Evolutionary conservation across 2,329 filamentous ascomycete genomes (phyloP).

Genomic region (Xylaria sp.): DNA sequence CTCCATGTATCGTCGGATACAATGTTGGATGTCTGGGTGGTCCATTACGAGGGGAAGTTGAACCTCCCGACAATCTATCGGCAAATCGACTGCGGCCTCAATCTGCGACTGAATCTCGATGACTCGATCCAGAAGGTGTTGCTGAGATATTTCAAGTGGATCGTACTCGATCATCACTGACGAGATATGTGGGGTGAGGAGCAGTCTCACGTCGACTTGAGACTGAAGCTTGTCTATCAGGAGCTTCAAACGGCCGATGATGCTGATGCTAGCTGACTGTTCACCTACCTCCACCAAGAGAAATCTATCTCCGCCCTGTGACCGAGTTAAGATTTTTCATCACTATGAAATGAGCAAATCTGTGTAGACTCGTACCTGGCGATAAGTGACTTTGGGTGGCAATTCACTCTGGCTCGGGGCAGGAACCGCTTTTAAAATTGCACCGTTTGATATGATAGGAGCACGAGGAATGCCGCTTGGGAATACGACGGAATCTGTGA

Average conservation of each 20-base stretch:
- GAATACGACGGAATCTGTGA: neutral
- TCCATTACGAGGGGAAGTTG: conserved; percentile 54
- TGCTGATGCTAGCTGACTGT: conserved; percentile 4
- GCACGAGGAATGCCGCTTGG: conserved; percentile 1
- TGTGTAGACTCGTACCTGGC: conserved; percentile 5
- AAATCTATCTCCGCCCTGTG: conserved; percentile 19
- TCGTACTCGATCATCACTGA: conserved; percentile 25
- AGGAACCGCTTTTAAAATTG: conserved; percentile 4
- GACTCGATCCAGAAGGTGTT: neutral
- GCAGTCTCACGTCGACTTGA: conserved; percentile 1
- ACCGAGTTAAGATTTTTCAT: neutral
- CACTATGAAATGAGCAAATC: neutral
- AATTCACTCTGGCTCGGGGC: neutral
- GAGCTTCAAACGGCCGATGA: conserved; percentile 13
- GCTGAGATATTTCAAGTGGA: conserved; percentile 23
- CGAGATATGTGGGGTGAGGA: conserved; percentile 18
- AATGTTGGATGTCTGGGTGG: conserved; percentile 56
- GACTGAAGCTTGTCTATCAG: conserved; percentile 17
- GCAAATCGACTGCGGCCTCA: neutral
- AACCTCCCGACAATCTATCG: conserved; percentile 48
- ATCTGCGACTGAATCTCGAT: neutral
- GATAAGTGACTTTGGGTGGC: conserved; percentile 3
- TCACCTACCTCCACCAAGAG: conserved; percentile 23
- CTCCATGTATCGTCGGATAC: conserved; percentile 68
- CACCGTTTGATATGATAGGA: neutral